Conservation (phyloP, 495 filamentous ascomycete genomes). For the Podospora pseudopauciseta region DNA sequence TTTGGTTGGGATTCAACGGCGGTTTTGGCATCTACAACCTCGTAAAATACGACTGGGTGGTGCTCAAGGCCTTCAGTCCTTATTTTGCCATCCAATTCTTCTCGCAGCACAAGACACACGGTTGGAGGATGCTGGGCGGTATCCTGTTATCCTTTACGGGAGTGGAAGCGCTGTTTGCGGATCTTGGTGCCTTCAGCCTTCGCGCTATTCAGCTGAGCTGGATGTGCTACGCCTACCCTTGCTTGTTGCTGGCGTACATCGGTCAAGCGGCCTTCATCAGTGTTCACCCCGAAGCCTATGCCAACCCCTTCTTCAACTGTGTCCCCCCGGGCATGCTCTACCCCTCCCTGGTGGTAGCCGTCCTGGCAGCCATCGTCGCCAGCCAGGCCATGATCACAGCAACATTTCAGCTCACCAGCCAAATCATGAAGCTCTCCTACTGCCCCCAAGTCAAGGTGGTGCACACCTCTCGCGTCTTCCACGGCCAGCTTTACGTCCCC, state of each 20-base stretch:
- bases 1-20: slow-evolving; percentile 69
- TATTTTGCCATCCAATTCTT: slow-evolving; percentile 61
- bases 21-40: slow-evolving; percentile 68
- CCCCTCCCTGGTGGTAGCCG: slow-evolving; percentile 59
- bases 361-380: slow-evolving; percentile 68
- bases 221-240: slow-evolving; percentile 61
- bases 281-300: slow-evolving; percentile 53
- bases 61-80: slow-evolving; percentile 70
- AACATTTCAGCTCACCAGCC: slow-evolving; percentile 62
- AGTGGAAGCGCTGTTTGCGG: slow-evolving; percentile 71
- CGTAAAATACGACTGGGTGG: slow-evolving; percentile 55
- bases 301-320: slow-evolving; percentile 68
- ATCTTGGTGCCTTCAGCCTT: slow-evolving; percentile 65
- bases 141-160: slow-evolving; percentile 69
- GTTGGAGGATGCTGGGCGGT: slow-evolving; percentile 66
- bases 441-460: slow-evolving; percentile 69
- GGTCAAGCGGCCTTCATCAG: slow-evolving; percentile 73
- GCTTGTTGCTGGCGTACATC: slow-evolving; percentile 64
- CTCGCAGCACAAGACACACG: slow-evolving; percentile 55
- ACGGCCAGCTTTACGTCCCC: slow-evolving; percentile 71
- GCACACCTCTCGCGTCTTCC: slow-evolving; percentile 61
- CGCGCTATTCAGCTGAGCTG: slow-evolving; percentile 63
- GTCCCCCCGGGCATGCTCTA: slow-evolving; percentile 65
- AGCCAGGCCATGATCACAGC: slow-evolving; percentile 73
- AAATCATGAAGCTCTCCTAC: slow-evolving; percentile 71